Evolutionary conservation across 1,284 basidiomycete genomes (phyloP).

Genomic region (Gymnopus androsaceus): DNA sequence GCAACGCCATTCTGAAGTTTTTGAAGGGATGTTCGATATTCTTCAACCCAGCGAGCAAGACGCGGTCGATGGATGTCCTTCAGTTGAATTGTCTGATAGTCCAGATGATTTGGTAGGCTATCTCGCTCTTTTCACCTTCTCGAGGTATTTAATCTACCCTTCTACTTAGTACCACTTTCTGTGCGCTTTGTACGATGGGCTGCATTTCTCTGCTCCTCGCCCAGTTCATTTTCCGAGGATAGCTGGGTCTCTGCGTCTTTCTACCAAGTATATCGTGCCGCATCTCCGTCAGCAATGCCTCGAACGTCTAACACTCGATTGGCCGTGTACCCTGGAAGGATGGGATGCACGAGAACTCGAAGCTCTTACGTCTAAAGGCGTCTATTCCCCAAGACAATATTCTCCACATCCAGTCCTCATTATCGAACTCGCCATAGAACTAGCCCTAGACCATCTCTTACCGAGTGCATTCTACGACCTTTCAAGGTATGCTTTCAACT

Average conservation of each 20-base stretch:
- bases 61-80: constrained; percentile 50
- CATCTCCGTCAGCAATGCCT: constrained; percentile 59
- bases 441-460: constrained; percentile 55
- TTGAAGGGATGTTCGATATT: constrained; percentile 61
- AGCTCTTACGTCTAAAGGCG: constrained; percentile 29
- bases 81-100: constrained; percentile 54
- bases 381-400: constrained; percentile 49
- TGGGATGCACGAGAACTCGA: constrained; percentile 69
- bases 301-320: constrained; percentile 56
- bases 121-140: too few species aligned
- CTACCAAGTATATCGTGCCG: constrained; percentile 69
- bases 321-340: constrained; percentile 59
- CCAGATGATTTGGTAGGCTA: constrained; percentile 65
- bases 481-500: constrained; percentile 66
- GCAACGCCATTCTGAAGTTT: constrained; percentile 71
- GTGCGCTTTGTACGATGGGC: constrained; percentile 55
- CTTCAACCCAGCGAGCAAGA: constrained; percentile 53
- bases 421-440: constrained; percentile 67
- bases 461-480: constrained; percentile 73
- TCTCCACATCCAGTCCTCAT: constrained; percentile 61
- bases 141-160: too few species aligned
- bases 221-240: constrained; percentile 55
- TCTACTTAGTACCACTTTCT: constrained; percentile 60
- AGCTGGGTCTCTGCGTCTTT: constrained; percentile 62
- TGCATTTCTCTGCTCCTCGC: constrained; percentile 35